Conservation (phyloP, 345 rosid genomes). For the Boechera divaricarpa region DNA sequence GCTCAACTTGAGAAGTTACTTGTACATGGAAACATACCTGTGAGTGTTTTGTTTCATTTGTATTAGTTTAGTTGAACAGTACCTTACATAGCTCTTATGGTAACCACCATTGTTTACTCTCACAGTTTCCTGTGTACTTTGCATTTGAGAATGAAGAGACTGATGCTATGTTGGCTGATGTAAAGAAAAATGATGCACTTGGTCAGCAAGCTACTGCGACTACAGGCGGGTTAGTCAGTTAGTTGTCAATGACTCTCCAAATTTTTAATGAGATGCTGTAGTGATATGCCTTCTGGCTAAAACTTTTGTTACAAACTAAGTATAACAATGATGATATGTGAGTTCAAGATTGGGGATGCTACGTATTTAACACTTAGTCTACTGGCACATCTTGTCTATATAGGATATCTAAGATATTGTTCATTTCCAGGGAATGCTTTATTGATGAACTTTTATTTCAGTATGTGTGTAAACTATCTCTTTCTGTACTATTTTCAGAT, state of each 20-base stretch:
- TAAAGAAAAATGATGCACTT: conserved; percentile 80
- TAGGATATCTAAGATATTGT: conserved; percentile 15
- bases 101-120: conserved; percentile 9
- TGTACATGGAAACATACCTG: conserved; percentile 74
- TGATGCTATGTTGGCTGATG: conserved; percentile 74
- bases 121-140: conserved; percentile 95
- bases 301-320: neutral
- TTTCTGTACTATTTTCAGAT: conserved; percentile 56
- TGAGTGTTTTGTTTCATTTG: conserved; percentile 52
- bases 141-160: conserved; percentile 92
- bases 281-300: conserved; percentile 3
- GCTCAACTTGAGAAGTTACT: conserved; percentile 77
- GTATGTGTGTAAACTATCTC: conserved; percentile 23
- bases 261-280: conserved; percentile 1
- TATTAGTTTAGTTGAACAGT: conserved; percentile 1
- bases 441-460: neutral
- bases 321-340: neutral
- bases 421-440: conserved; percentile 5
- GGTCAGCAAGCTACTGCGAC: conserved; percentile 98
- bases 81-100: neutral
- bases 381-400: conserved; percentile 3
- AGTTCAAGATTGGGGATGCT: conserved; percentile 27
- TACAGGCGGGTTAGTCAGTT: conserved; percentile 85
- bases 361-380: conserved; percentile 15
- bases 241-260: neutral